Evolutionary conservation across 345 rosid species (phyloP), one percentile per base, ranked within the genome.

Genomic region (Lagerstroemia speciosa): DNA sequence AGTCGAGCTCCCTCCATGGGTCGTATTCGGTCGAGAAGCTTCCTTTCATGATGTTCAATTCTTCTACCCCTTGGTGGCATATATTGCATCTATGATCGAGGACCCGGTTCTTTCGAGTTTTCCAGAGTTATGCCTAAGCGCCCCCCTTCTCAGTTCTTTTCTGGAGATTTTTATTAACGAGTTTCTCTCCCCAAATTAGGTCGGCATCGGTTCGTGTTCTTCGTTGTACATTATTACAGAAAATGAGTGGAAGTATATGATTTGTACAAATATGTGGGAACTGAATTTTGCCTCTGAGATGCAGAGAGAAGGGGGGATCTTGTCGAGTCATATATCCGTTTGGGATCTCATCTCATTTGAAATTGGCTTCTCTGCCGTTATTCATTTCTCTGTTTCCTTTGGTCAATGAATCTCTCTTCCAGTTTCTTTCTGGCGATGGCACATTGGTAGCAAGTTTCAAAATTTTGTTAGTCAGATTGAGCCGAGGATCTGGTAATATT

Each of bases 211-310:
- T 58, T 58, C 19, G 34, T 41, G 48, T 1, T 50, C 74, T 73
- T 75, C 70, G 72, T 45, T 88, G 93, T 88, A 86, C 81, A 88
- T 82, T 83, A 81, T 71, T 67, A 69, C 64, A 60, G 46, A 58
- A 7, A 27, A n/a, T 11, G 19, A 58, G 6, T 14, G 31, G 15
- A 58, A 58, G 29, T 58, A 30, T 14, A 64, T 46, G n/a, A 73
- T 65, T 53, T 78, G 62, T 81, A 77, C 74, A 77, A 81, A 76
- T 68, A 48, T 67, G 72, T 80, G 81, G 74, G 78, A 75, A 71
- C 74, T 71, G 75, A 74, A 73, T 81, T 75, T 82, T 81, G 74
- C 69, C 69, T 67, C 6, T 3, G 77, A 72, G 77, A 72, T 67
- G 66, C 65, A 27, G 48, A 77, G 72, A 52, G 63, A 58, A 14